These are phyloP conservation scores for Botryococcus braunii DNA, from an alignment of 163 green algal species.

Conservation along the genomic window DNA sequence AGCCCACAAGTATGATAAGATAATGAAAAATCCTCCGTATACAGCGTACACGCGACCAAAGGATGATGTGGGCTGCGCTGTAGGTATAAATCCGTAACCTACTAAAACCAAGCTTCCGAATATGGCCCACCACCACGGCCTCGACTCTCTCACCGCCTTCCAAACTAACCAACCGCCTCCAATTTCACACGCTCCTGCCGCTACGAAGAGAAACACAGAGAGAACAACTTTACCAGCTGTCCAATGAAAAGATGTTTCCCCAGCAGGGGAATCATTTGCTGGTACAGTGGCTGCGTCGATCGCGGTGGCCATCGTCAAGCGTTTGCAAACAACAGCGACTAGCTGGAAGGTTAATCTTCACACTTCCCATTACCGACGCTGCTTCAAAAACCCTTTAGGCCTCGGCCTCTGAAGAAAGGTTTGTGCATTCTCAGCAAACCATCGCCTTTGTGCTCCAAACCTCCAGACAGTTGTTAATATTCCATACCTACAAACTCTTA, in stretches of 20 bases:
- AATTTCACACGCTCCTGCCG: conserved; percentile 58
- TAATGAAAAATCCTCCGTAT: conserved; percentile 85
- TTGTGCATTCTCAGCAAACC: too few species aligned
- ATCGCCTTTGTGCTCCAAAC: too few species aligned
- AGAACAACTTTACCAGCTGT: conserved; percentile 38
- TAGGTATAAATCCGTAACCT: conserved; percentile 74
- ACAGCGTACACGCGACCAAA: conserved; percentile 59
- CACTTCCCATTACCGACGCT: too few species aligned
- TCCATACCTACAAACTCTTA: too few species aligned
- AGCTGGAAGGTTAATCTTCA: too few species aligned
- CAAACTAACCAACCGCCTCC: conserved; percentile 70
- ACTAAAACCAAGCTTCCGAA: conserved; percentile 40
- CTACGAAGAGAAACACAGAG: conserved; percentile 49
- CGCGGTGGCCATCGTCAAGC: too few species aligned
- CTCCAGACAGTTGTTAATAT: too few species aligned
- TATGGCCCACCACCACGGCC: conserved; percentile 46
- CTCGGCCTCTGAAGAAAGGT: too few species aligned
- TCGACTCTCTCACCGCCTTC: conserved; percentile 45
- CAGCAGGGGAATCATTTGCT: too few species aligned
- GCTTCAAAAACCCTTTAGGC: too few species aligned
- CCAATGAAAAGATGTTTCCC: conserved; percentile 57
- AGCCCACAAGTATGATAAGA: conserved; percentile 75
- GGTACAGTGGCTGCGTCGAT: too few species aligned
- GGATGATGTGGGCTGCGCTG: conserved; percentile 58
- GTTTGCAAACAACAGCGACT: too few species aligned